Evolutionary conservation across 2,329 filamentous ascomycete genomes (phyloP), one percentile per base, ranked within the genome.

Genomic region (Epichloe bromicola): DNA sequence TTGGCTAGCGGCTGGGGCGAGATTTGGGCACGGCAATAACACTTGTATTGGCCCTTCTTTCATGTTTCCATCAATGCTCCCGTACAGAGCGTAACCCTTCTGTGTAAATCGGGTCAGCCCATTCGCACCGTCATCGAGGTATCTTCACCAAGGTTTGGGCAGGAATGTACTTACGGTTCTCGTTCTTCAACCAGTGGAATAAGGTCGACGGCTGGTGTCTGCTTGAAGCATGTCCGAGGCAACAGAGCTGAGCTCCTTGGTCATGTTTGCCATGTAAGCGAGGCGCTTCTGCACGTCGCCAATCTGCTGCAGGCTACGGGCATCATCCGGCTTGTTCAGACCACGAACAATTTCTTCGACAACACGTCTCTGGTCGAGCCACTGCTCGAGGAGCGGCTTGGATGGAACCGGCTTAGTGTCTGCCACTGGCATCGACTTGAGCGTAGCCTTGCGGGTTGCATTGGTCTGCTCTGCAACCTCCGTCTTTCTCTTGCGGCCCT

Each of bases 351-450:
- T 76, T 54, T 72, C 73, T 58, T 84, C 76, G 47, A 88, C 74
- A 38, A 74, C 75, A 60, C 74, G 76, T 65, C 79, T 82, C 66
- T 83, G 79, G 56, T 82, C 76, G 60, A 77, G 68, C 78, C 77
- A 81, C 58, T 77, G 70, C 54, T 78, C 71, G 49, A 74, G 65
- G 46, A 76, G 67, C 36, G 73, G 71, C 58, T 66, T 65, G 44
- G 64, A 59, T 14, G 62, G 54, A 40, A 56, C 50, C 46, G 65
- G 63, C 59, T 65, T 64, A 41, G 60, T 54, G 56, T 67, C 65
- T 42, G 60, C 58, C 51, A 60, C 56, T 38, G 64, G 61, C 52
- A 66, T 60, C 17, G 62, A 65, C 61, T 74, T 74, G 54, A 72
- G 67, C 39, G 68, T 66, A 30, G 73, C 67, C 68, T 78, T 79